Evolutionary conservation across 768 basidiomycete genomes (phyloP), one percentile per base, ranked within the genome.

Genomic region (Termitomyces sp.): DNA sequence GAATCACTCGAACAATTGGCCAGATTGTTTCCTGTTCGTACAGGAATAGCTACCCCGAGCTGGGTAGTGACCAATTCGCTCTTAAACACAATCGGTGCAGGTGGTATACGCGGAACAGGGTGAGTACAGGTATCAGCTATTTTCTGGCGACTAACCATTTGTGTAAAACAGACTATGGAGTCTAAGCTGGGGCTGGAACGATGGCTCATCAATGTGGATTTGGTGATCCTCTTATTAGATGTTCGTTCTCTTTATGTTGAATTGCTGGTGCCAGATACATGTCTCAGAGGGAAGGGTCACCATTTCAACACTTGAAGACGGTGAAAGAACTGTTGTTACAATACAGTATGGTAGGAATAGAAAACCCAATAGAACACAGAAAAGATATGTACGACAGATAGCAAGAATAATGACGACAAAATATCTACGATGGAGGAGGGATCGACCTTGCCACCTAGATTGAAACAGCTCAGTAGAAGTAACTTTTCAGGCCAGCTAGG

Each of bases 11-110:
- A 95, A 68, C 75, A 84, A 53, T 83, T 79, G 1, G 68, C 78
- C 1, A 79, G 87, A 45, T 70, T 94, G n/a, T 89, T 95, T 65
- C 93, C 94, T 4, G 80, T 91, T 26, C 82, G 94, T 19, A 96
- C 93, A 2, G 91, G 91, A 3, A 75, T 93, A 3, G 68, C 83
- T 9, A 76, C 81, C 1, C 89, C 91, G 1, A 89, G 91, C 63
- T 95, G 92, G 90, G 62, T 91, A 6, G 76, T 91, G 17, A 73
- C 86, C 3, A 78, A 81, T 10, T 69, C 69, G 14, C 66, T 69
- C 12, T 76, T 83, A 19, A 87, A 87, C 60, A 64, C 56, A 44
- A 68, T 78, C 17, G 91, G 89, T 5, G 84, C 89, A 11, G 89
- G 80, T n/a, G 92, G 87, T 1, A 71, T 92, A 19, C 68, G 79